Percentiles rank a stretch among this genome's conserved stretches.
phyloP scores from a whole-genome alignment of 306 rosid species.

The Lathyrus oleraceus region DNA sequence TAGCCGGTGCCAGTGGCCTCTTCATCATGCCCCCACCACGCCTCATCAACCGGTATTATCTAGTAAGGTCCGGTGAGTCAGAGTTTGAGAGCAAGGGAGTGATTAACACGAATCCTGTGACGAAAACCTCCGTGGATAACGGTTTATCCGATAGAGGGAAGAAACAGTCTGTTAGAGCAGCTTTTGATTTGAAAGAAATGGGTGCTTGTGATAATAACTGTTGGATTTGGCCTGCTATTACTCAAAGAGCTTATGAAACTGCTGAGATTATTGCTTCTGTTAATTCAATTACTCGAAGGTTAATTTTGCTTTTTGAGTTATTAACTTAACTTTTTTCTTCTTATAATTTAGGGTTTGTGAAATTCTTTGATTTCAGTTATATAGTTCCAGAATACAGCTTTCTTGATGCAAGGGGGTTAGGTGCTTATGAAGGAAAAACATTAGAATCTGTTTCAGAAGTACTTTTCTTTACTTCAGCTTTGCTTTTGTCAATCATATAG shows the following conservation, averaged over 20 bases:
- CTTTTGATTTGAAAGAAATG: constrained; percentile 75
- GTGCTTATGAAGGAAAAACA: constrained; percentile 85
- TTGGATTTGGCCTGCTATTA: constrained; percentile 98
- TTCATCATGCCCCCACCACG: constrained; percentile 62
- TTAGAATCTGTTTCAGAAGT: constrained; percentile 79
- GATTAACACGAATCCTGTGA: constrained; percentile 84
- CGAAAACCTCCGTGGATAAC: constrained; percentile 82
- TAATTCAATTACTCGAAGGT: constrained; percentile 80
- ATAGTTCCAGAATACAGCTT: constrained; percentile 95
- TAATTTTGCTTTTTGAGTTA: not conserved
- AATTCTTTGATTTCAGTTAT: constrained; percentile 57
- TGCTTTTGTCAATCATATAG: not conserved
- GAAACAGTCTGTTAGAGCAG: constrained; percentile 64
- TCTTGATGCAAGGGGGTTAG: constrained; percentile 90
- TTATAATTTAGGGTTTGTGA: not conserved
- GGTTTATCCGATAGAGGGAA: constrained; percentile 84
- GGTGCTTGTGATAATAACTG: constrained; percentile 84
- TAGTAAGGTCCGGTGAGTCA: constrained; percentile 93
- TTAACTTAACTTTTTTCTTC: not conserved
- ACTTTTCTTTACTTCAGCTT: constrained; percentile 17
- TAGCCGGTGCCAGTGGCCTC: constrained; percentile 54
- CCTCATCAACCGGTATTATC: constrained; percentile 60
- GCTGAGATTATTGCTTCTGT: constrained; percentile 90
- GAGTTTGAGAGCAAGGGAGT: constrained; percentile 82
- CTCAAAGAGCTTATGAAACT: constrained; percentile 93